A percentile compares a stretch with the other conserved stretches of the same genome.
Conservation (phyloP, 495 filamentous ascomycete species). For the Neurospora tetraspora region DNA sequence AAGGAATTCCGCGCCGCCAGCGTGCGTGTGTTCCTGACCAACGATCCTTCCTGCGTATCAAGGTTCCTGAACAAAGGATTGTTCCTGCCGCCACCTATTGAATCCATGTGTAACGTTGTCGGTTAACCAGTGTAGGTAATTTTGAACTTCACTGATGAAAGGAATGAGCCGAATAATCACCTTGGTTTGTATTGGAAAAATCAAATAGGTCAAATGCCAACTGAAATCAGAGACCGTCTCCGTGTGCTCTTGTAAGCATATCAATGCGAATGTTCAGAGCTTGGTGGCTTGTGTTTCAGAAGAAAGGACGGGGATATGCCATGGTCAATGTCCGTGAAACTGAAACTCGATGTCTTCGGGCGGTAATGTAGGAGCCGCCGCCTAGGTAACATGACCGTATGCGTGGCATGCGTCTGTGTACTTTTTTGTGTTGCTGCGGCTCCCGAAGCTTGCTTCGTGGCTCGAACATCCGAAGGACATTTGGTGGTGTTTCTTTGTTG, state of each 20-base stretch:
- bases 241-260: not conserved
- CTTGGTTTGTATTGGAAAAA: not conserved
- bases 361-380: not conserved
- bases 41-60: not conserved
- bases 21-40: not conserved
- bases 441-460: not conserved
- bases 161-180: not conserved
- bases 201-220: not conserved
- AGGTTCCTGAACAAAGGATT: not conserved
- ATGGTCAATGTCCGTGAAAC: not conserved
- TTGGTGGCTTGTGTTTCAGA: not conserved
- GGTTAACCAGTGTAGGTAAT: not conserved
- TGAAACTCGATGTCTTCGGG: not conserved
- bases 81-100: not conserved
- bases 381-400: not conserved
- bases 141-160: not conserved
- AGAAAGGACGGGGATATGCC: not conserved
- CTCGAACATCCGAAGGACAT: not conserved
- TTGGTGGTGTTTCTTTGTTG: not conserved
- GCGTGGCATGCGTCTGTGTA: not conserved
- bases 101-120: not conserved
- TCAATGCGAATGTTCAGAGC: not conserved
- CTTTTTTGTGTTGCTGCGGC: not conserved
- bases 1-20: not conserved
- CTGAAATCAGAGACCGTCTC: not conserved